Conservation (phyloP, 331 rosid genomes). For the Quercus lobata region DNA sequence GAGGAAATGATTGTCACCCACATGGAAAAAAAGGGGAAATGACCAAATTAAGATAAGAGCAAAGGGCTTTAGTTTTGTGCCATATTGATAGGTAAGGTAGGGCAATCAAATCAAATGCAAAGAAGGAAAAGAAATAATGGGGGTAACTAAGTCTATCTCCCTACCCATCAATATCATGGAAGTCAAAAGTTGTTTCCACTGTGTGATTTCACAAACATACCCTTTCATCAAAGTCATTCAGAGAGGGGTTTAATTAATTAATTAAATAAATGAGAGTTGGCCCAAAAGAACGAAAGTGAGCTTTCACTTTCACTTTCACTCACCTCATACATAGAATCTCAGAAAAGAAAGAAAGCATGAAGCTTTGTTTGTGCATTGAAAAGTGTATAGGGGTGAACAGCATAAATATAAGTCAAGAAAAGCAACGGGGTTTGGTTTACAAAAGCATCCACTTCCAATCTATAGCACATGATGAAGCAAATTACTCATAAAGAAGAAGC, state of each 20-base stretch:
- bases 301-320: conserved; percentile 6
- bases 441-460: conserved; percentile 21
- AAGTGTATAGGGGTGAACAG: not conserved
- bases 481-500: conserved; percentile 2
- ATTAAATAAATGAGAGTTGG: not conserved
- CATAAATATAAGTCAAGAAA: conserved; percentile 6
- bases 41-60: not conserved
- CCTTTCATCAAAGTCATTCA: conserved; percentile 13
- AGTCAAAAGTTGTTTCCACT: conserved; percentile 33
- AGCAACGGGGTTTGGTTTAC: conserved; percentile 18
- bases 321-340: not conserved
- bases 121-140: too few species aligned
- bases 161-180: conserved; percentile 9
- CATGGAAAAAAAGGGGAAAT: conserved; percentile 1
- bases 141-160: not conserved
- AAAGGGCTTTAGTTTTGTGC: not conserved
- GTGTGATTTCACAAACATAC: conserved; percentile 18
- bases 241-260: not conserved
- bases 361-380: not conserved
- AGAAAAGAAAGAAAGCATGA: conserved; percentile 8
- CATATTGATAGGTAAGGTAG: conserved; percentile 1
- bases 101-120: conserved; percentile 15
- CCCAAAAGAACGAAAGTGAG: not conserved
- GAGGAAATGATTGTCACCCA: conserved; percentile 9
- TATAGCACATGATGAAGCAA: conserved; percentile 14